Evolutionary conservation across 352 stramenopile species (phyloP).

Genomic region (Globisporangium polare): DNA sequence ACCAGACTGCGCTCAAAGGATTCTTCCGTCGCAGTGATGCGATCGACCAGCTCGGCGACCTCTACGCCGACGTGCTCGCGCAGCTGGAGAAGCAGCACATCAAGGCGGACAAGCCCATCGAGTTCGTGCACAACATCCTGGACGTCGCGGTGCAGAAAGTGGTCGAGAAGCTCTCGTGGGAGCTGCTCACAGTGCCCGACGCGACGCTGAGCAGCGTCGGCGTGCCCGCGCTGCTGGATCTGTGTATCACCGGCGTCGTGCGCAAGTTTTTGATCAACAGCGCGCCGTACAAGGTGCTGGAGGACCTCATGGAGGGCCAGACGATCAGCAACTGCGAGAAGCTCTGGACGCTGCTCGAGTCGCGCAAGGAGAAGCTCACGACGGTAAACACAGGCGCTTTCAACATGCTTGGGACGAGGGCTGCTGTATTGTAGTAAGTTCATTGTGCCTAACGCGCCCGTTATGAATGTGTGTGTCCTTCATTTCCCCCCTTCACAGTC

Average conservation of each 20-base stretch:
- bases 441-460: background rate
- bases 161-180: slow-evolving; percentile 76
- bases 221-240: slow-evolving; percentile 63
- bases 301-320: slow-evolving; percentile 85
- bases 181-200: slow-evolving; percentile 54
- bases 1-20: slow-evolving; percentile 44
- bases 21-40: slow-evolving; percentile 63
- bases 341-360: slow-evolving; percentile 79
- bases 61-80: slow-evolving; percentile 37
- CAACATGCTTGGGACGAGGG: background rate
- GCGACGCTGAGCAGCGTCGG: slow-evolving; percentile 56
- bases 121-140: slow-evolving; percentile 58
- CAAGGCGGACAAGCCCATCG: slow-evolving; percentile 24
- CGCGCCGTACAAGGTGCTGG: slow-evolving; percentile 81
- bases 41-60: slow-evolving; percentile 37
- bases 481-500: slow-evolving; percentile 20
- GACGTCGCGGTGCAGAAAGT: slow-evolving; percentile 79
- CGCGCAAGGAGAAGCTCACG: slow-evolving; percentile 70
- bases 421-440: background rate
- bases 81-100: slow-evolving; percentile 31
- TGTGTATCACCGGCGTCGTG: slow-evolving; percentile 77
- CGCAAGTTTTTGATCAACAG: slow-evolving; percentile 61
- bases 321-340: slow-evolving; percentile 85
- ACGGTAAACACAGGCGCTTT: slow-evolving; percentile 20
- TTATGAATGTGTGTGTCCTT: background rate